Conservation (phyloP, 306 rosid genomes). For the Mimosa bimucronata region DNA sequence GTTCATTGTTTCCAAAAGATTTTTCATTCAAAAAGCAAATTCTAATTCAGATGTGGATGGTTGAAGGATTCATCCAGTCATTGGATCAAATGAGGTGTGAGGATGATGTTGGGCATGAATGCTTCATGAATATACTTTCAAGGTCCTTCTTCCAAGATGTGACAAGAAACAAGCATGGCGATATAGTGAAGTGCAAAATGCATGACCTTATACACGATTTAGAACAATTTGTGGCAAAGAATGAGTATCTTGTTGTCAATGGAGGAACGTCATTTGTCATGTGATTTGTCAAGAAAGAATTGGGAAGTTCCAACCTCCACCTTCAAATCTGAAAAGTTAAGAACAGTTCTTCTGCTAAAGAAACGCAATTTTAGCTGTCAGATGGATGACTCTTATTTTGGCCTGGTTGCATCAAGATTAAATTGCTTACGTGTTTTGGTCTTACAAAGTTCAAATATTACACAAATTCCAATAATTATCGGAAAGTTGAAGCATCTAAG, state of each 20-base stretch:
- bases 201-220: conserved; percentile 8
- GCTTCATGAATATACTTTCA: not conserved
- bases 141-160: conserved; percentile 8
- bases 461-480: not conserved
- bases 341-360: not conserved
- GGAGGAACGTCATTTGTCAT: not conserved
- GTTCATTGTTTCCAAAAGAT: not conserved
- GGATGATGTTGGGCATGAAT: not conserved
- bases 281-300: not conserved
- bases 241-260: not conserved
- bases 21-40: not conserved
- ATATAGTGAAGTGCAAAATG: conserved; percentile 5
- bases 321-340: not conserved
- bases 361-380: not conserved
- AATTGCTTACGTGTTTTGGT: not conserved
- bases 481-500: conserved; percentile 3
- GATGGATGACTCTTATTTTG: not conserved
- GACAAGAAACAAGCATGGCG: not conserved
- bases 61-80: not conserved
- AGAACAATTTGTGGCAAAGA: not conserved
- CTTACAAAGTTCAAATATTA: not conserved
- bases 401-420: not conserved
- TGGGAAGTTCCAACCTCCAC: not conserved
- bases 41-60: not conserved
- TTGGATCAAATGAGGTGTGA: not conserved